A percentile compares a stretch with the other conserved stretches of the same genome.
These are phyloP conservation scores for Pogostemon cablin DNA, from an alignment of 257 asterid species.

Conservation along the genomic window DNA sequence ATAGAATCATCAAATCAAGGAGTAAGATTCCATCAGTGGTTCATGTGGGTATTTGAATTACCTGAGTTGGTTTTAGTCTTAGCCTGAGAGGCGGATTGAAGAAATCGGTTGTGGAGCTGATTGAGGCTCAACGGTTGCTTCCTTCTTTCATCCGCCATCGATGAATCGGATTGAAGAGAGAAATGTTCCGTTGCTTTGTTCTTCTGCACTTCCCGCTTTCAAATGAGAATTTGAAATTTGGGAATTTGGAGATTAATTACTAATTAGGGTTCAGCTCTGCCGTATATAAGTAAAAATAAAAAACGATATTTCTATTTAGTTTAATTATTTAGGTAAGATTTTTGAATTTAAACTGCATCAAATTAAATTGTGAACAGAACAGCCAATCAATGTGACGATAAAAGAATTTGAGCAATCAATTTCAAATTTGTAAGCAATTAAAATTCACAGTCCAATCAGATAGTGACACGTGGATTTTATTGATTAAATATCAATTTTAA, in stretches of 20 bases:
- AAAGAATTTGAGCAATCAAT: no score
- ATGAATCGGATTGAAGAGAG: conserved; percentile 15
- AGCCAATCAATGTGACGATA: no score
- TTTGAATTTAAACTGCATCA: no score
- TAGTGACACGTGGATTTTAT: no score
- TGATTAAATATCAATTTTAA: no score
- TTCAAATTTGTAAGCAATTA: no score
- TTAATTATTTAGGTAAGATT: no score
- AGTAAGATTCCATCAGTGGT: not conserved
- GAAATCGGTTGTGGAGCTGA: conserved; percentile 67
- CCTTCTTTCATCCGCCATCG: conserved; percentile 55
- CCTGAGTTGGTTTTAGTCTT: conserved; percentile 43
- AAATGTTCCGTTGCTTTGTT: conserved; percentile 12
- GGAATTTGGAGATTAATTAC: conserved; percentile 17
- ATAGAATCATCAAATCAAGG: not conserved
- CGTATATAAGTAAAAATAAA: not conserved
- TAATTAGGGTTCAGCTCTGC: not conserved
- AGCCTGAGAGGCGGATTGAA: conserved; percentile 64
- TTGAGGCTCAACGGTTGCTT: conserved; percentile 73
- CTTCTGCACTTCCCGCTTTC: conserved; percentile 42
- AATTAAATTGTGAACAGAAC: no score
- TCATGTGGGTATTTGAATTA: conserved; percentile 11
- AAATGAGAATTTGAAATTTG: conserved; percentile 42
- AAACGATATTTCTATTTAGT: no score
- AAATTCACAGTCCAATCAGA: no score